phyloP scores from a whole-genome alignment of 345 rosid species.

The Eutrema yunnanense region DNA sequence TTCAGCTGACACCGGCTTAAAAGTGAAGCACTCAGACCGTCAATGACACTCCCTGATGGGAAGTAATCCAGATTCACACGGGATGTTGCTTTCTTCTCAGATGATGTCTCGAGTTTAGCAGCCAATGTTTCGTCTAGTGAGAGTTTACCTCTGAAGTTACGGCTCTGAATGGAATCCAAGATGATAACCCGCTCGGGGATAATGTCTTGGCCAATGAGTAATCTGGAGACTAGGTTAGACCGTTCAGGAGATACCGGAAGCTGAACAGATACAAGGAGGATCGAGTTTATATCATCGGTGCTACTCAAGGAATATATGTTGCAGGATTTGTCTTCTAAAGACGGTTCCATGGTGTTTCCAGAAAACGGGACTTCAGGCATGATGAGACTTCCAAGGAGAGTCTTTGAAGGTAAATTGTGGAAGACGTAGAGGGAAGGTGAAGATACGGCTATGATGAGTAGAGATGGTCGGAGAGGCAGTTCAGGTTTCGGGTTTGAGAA shows the following conservation, averaged over 20 bases:
- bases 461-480: conserved; percentile 55
- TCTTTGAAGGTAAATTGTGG: conserved; percentile 51
- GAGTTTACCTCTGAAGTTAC: conserved; percentile 74
- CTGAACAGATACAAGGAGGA: conserved; percentile 57
- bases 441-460: conserved; percentile 70
- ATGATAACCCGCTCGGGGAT: conserved; percentile 66
- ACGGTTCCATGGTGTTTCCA: conserved; percentile 56
- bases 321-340: conserved; percentile 74
- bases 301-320: conserved; percentile 52
- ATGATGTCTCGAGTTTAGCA: conserved; percentile 74
- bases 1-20: conserved; percentile 66
- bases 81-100: conserved; percentile 42
- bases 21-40: conserved; percentile 81
- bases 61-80: conserved; percentile 60
- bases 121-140: conserved; percentile 61
- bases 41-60: conserved; percentile 85
- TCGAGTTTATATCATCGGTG: conserved; percentile 27
- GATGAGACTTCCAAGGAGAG: conserved; percentile 64
- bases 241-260: conserved; percentile 61
- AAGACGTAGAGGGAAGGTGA: conserved; percentile 55
- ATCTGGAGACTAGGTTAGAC: conserved; percentile 58
- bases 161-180: conserved; percentile 70
- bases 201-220: conserved; percentile 60
- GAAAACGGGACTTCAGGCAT: conserved; percentile 72
- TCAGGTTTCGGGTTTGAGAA: conserved; percentile 51